Base-by-base conservation (phyloP, 495 filamentous ascomycete species). In the Xylaria acuta region DNA sequence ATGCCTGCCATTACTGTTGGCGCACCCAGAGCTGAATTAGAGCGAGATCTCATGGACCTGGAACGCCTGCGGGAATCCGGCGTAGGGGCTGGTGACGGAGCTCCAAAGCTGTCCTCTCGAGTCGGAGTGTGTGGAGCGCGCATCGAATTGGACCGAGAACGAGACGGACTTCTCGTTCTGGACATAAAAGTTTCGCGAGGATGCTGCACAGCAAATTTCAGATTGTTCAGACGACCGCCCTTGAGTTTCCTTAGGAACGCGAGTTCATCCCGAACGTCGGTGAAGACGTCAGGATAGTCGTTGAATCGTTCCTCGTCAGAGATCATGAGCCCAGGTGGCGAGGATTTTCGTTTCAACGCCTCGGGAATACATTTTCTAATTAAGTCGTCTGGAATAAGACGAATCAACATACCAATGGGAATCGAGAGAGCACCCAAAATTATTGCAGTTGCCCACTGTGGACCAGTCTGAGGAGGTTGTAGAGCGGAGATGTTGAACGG, bases 201-300 rank as follows among this genome's bases (percentile, higher is more conserved):
- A 79, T 97, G 90, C 75, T 92, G 87, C 54, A 97, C 86, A 73
- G 91, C 92, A 81, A 97, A 97, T 76, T 91, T 93, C 73, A 98
- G 87, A 72, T 93, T 90, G 80, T 92, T 94, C 60, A 99, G 82
- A 69, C 96, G 93, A 38, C 97, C 97, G 72, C 96, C 97, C 76
- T 94, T 95, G 73, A 98, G 86, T 73, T 88, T 93, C 85, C 94
- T 97, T 78, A 99, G 86, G 84, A 97, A 98, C 47, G 88, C 88
- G 58, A 97, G 86, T 75, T 97, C 91, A 75, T 95, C 91, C 36
- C 90, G 84, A 71, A 97, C 92, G 51, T 94, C 92, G 84, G 90
- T 79, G 86, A 90, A 77, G 74, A 92, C 83, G 86, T 93, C 82
- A 85, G 89, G 86, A 90, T 84, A 97, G 90, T 81, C 92, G 83